phyloP scores from a whole-genome alignment of 805 yeast species.

The Pichia phayaonensis region DNA sequence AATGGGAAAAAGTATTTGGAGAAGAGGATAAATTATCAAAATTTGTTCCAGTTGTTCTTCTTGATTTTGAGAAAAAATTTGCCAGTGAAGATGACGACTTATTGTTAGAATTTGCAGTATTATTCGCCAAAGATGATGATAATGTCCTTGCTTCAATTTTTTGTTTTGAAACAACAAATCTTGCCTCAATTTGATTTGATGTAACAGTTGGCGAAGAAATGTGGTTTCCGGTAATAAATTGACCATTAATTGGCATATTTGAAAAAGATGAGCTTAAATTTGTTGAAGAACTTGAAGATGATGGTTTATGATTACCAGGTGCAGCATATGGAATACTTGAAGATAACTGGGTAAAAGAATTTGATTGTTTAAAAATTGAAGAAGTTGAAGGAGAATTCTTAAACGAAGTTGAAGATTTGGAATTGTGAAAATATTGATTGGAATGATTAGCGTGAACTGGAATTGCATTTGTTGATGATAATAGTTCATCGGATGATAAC shows the following conservation, averaged over 20 bases:
- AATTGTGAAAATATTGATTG: background rate
- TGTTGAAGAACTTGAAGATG: slow-evolving; percentile 19
- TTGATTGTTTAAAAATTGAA: slow-evolving; percentile 11
- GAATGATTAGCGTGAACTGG: background rate
- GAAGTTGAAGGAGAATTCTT: slow-evolving; percentile 5
- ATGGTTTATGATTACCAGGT: slow-evolving; percentile 47
- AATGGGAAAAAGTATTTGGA: slow-evolving; percentile 14
- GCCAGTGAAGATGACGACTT: slow-evolving; percentile 41
- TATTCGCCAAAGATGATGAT: slow-evolving; percentile 12
- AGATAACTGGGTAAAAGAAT: slow-evolving; percentile 38
- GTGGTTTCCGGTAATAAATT: slow-evolving; percentile 51
- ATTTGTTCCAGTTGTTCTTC: slow-evolving; percentile 28
- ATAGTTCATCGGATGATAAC: background rate
- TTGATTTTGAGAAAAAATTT: slow-evolving; percentile 42
- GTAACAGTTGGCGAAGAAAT: slow-evolving; percentile 66
- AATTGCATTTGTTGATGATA: background rate
- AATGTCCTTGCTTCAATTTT: slow-evolving; percentile 42
- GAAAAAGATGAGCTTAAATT: slow-evolving; percentile 9
- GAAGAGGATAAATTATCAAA: slow-evolving; percentile 24
- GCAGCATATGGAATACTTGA: slow-evolving; percentile 63
- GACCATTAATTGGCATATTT: slow-evolving; percentile 50
- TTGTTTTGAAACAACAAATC: slow-evolving; percentile 78
- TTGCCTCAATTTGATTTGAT: slow-evolving; percentile 62
- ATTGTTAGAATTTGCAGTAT: background rate
- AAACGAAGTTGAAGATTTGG: slow-evolving; percentile 3